Base-by-base conservation (phyloP, 495 filamentous ascomycete genomes). In the Annulohypoxylon stygium region DNA sequence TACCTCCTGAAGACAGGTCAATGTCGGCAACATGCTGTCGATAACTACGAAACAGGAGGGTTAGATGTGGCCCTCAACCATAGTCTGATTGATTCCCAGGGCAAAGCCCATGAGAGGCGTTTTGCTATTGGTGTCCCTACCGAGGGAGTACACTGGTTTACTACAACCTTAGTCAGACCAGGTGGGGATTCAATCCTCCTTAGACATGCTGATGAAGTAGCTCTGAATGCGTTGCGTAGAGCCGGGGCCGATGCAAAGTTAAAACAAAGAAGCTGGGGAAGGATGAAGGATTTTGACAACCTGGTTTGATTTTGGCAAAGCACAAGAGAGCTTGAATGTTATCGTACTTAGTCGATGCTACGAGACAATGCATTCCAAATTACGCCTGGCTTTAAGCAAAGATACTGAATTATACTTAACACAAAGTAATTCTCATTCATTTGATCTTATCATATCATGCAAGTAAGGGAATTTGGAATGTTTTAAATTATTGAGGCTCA, bases 101-200 rank as follows among this genome's bases (percentile, higher is more conserved):
- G 50, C 2, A 25, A 12, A 14, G 50, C 7, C 1, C 50, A 54
- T n/a, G 25, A 54, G 4, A 25, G 50, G 11, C 50, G 50, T 4
- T 54, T 54, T 33, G 50, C 9, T 54, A 2, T 33, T 11, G 50
- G 50, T 33, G 50, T 54, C 2, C 50, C 50, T 7, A 54, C 50
- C 11, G 50, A 54, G 12, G 50, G 50, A 10, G 50, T 54, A 3
- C 50, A 54, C 25, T 54, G 50, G 50, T 25, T 54, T 10, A 54
- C 50, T 33, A 11, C 50, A 33, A 12, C 9, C 25, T 25, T 9
- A 9, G 50, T 26, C 33, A 54, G 50, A 33, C 50, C 50, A 30
- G 50, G 50, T 3, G 50, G 30, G 2, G 9, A 54, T 33, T 54
- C 50, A 5, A 26, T 33, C 7, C 5, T 33, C 10, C 50, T 54